Percentiles rank a stretch among this genome's conserved stretches.
Evolutionary conservation across 129 eudicot genomes (phyloP).

Genomic region (Logfia minima): DNA sequence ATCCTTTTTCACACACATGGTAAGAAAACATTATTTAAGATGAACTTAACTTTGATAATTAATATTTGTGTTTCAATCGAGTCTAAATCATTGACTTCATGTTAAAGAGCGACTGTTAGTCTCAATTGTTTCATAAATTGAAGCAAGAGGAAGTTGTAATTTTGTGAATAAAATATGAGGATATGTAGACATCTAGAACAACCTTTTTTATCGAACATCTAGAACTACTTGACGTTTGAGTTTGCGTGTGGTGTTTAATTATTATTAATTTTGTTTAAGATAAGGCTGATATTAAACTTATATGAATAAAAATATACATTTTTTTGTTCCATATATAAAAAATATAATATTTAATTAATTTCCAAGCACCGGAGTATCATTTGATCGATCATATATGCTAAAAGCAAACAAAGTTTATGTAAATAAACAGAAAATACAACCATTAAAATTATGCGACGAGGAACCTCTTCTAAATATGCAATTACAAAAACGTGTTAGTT

Average conservation of each 20-base stretch:
- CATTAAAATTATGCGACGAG: too few relatives aligned
- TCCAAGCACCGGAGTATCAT: not conserved
- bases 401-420: not conserved
- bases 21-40: not conserved
- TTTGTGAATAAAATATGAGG: not conserved
- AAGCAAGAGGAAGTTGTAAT: constrained; percentile 5
- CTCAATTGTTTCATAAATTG: constrained; percentile 21
- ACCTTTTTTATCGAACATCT: not conserved
- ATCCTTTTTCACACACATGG: not conserved
- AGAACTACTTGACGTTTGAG: constrained; percentile 28
- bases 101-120: constrained; percentile 11
- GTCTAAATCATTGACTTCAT: constrained; percentile 6
- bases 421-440: too few relatives aligned
- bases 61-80: not conserved
- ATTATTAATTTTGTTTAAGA: constrained; percentile 10
- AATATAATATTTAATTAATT: not conserved
- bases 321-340: not conserved
- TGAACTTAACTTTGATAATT: not conserved
- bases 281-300: constrained; percentile 13
- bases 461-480: too few relatives aligned
- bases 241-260: constrained; percentile 23
- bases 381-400: not conserved
- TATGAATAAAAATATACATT: not conserved
- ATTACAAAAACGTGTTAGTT: too few relatives aligned
- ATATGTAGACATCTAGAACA: constrained; percentile 14